Base-by-base conservation (phyloP, 2,329 filamentous ascomycete species). In the Chrysoporthe austroafricana region DNA sequence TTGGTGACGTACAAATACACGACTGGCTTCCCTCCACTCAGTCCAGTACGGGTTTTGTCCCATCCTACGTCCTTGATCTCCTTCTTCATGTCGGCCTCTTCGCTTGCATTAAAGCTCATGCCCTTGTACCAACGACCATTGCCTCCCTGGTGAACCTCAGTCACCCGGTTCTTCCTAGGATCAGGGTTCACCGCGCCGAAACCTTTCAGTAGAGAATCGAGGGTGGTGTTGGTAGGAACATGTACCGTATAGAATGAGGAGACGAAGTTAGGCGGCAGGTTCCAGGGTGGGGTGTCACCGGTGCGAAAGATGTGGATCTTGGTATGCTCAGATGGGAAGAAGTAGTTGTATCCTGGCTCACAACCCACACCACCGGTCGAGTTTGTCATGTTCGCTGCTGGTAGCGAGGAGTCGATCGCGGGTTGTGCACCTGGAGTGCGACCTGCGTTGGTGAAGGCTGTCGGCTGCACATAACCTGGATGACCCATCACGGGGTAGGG, bases 321-420 rank as follows among this genome's bases (percentile, higher is more conserved):
- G 42, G 85, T 86, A 74, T 89, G 85, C 70, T 85, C 81, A 0
- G 78, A 72, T 0, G 86, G 83, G 76, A 89, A 90, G 73, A 89
- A 84, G 76, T 88, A 88, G 77, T 88, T 87, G 78, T 88, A 90
- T 1, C 87, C 88, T 0, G 85, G 86, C 72, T 89, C 87, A 69
- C 84, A 84, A 52, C 87, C 86, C 1, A 84, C 80, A 32, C 86
- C 86, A 57, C 87, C 85, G 0, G 85, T 85, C 0, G 83, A 81
- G 76, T 89, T 88, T 59, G 80, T 81, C 77, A 90, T 78, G 70
- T 86, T 84, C 39, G 83, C 80, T 0, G 85, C 85, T 0, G 86
- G 84, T 69, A 85, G 82, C 1, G 79, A 75, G 0, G 77, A 69
- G 71, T 84, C 80, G 67, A 83, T 79, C 8, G 72, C 72, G 0